Evolutionary conservation across 768 basidiomycete species (phyloP).

Genomic region (Suillus variegatus): DNA sequence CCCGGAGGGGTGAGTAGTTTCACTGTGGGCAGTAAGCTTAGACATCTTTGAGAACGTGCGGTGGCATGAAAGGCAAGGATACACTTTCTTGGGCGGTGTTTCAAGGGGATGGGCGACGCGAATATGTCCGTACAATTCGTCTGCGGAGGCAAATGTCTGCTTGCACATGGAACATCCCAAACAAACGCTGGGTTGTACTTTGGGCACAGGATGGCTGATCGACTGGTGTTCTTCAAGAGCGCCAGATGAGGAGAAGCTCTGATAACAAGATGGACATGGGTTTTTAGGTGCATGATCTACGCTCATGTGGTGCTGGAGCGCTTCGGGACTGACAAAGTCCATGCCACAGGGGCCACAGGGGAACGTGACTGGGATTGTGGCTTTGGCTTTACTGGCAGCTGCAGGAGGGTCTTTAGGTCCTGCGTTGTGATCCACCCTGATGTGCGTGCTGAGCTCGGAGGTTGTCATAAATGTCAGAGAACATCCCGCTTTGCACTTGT

Average conservation of each 20-base stretch:
- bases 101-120: neutral
- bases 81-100: neutral
- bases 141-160: neutral
- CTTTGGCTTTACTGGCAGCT: neutral
- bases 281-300: neutral
- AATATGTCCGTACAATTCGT: neutral
- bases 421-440: neutral
- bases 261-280: constrained; percentile 7
- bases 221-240: neutral
- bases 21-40: constrained; percentile 26
- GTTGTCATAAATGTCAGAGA: constrained; percentile 4
- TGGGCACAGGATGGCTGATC: neutral
- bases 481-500: constrained; percentile 5
- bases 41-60: constrained; percentile 21
- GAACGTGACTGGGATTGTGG: neutral
- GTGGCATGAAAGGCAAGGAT: constrained; percentile 19
- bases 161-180: neutral
- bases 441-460: constrained; percentile 4
- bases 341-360: neutral
- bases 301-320: constrained; percentile 5
- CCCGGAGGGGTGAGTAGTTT: constrained; percentile 24
- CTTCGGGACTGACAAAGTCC: neutral
- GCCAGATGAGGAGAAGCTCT: neutral
- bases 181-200: neutral
- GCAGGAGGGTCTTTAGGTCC: neutral